phyloP scores from a whole-genome alignment of 805 yeast genomes.

The Nakazawaea populi region DNA sequence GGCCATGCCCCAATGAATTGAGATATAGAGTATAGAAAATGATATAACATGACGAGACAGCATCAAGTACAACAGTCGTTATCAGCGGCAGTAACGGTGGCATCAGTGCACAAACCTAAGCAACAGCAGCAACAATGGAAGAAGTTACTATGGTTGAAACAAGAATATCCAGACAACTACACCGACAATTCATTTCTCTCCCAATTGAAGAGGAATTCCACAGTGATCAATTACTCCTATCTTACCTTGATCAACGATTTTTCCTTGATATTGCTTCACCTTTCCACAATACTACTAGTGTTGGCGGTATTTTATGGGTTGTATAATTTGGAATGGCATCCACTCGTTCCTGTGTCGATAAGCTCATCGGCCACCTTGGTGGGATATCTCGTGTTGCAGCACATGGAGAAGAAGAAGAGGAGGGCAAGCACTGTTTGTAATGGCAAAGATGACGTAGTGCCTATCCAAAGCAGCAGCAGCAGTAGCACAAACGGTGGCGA shows the following conservation, averaged over 20 bases:
- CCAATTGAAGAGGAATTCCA: constrained; percentile 69
- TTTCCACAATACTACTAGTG: constrained; percentile 58
- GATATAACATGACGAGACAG: too few relatives aligned
- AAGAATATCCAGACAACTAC: constrained; percentile 87
- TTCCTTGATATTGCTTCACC: constrained; percentile 58
- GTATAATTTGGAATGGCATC: constrained; percentile 44
- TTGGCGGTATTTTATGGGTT: constrained; percentile 64
- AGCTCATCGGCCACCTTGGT: constrained; percentile 28
- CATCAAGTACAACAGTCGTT: too few relatives aligned
- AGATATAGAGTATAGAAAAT: too few relatives aligned
- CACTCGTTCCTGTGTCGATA: constrained; percentile 33
- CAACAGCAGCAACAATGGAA: constrained; percentile 51
- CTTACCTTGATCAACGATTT: constrained; percentile 66
- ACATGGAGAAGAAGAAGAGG: neutral
- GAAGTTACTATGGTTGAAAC: constrained; percentile 77
- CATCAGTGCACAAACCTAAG: too few relatives aligned
- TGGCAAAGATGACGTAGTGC: too few relatives aligned
- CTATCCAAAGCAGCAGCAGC: too few relatives aligned
- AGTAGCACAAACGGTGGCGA: too few relatives aligned
- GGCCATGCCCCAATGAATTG: too few relatives aligned
- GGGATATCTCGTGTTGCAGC: constrained; percentile 27
- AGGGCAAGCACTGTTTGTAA: too few relatives aligned
- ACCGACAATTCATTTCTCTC: constrained; percentile 80
- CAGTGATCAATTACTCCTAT: constrained; percentile 63
- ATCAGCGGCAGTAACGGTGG: too few relatives aligned